A percentile compares a stretch with the other conserved stretches of the same genome.
Conservation (phyloP, 2,329 filamentous ascomycete species). For the Clarireedia paspali region DNA sequence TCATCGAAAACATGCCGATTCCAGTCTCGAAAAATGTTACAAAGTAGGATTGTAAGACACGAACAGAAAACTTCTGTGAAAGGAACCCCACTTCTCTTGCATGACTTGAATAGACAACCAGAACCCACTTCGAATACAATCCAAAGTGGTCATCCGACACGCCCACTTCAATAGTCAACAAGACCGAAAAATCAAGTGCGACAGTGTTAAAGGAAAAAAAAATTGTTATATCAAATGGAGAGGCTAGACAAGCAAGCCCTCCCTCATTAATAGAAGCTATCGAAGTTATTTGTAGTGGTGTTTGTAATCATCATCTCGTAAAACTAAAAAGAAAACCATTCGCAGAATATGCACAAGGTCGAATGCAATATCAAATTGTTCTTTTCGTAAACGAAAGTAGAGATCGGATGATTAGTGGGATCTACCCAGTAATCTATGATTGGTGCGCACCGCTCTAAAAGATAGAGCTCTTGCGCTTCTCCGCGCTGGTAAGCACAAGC, state of each 20-base stretch:
- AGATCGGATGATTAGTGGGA: slow-evolving; percentile 27
- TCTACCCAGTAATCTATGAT: slow-evolving; percentile 26
- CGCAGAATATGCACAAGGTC: slow-evolving; percentile 29
- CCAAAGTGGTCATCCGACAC: background rate
- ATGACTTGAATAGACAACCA: background rate
- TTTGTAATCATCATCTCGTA: slow-evolving; percentile 27
- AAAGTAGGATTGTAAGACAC: background rate
- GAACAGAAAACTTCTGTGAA: background rate
- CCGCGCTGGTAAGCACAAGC: slow-evolving; percentile 78
- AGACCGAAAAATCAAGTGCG: background rate
- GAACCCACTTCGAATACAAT: background rate
- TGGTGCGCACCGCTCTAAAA: slow-evolving; percentile 36
- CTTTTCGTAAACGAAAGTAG: slow-evolving; percentile 16
- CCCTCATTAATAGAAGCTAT: slow-evolving; percentile 8
- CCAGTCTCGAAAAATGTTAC: background rate
- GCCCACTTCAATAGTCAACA: background rate
- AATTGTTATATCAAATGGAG: slow-evolving; percentile 2
- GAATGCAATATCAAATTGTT: slow-evolving; percentile 34
- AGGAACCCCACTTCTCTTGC: background rate
- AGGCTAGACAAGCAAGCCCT: background rate
- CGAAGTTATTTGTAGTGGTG: slow-evolving; percentile 2
- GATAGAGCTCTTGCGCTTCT: slow-evolving; percentile 76
- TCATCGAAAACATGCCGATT: background rate
- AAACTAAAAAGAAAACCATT: slow-evolving; percentile 20
- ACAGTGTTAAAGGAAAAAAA: background rate